Percentiles rank a stretch among this genome's conserved stretches.
Evolutionary conservation across 169 alveolate species (phyloP).

Genomic region (Ophryocystis elektroscirrha): DNA sequence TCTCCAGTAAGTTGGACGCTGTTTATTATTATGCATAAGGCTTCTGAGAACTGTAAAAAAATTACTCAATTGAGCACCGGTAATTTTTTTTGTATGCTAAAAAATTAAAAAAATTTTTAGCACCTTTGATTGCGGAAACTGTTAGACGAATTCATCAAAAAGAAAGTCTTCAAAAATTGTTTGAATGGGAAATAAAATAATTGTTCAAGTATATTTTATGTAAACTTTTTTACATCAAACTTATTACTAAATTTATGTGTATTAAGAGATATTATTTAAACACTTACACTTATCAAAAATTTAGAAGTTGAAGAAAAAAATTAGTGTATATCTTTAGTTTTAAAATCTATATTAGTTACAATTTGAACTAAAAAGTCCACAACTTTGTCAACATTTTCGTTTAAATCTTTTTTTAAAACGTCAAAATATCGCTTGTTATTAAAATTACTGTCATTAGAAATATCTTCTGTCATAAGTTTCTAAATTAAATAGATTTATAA

Average conservation of each 20-base stretch:
- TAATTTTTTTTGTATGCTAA: neutral
- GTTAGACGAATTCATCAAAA: slow-evolving; percentile 56
- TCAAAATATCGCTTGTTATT: neutral
- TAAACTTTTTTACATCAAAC: slow-evolving; percentile 18
- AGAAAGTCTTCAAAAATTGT: slow-evolving; percentile 37
- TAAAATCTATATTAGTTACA: neutral
- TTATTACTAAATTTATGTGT: neutral
- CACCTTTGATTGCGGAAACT: slow-evolving; percentile 59
- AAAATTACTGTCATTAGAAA: neutral
- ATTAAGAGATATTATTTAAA: neutral
- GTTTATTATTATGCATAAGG: slow-evolving; percentile 28
- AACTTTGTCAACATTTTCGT: neutral
- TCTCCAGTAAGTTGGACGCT: slow-evolving; percentile 17
- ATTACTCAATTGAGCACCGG: slow-evolving; percentile 31
- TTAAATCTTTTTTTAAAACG: neutral
- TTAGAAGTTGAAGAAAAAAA: neutral
- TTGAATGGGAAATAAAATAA: slow-evolving; percentile 11
- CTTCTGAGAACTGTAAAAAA: slow-evolving; percentile 28
- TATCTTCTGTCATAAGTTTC: neutral
- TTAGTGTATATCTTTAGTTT: neutral
- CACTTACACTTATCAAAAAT: neutral
- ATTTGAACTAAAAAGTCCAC: neutral
- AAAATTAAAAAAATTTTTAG: slow-evolving; percentile 15
- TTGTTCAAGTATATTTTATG: slow-evolving; percentile 9
- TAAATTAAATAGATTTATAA: neutral